Percentiles rank a stretch among this genome's conserved stretches.
Evolutionary conservation across 495 filamentous ascomycete species (phyloP).

Genomic region (Penicillium goetzii): DNA sequence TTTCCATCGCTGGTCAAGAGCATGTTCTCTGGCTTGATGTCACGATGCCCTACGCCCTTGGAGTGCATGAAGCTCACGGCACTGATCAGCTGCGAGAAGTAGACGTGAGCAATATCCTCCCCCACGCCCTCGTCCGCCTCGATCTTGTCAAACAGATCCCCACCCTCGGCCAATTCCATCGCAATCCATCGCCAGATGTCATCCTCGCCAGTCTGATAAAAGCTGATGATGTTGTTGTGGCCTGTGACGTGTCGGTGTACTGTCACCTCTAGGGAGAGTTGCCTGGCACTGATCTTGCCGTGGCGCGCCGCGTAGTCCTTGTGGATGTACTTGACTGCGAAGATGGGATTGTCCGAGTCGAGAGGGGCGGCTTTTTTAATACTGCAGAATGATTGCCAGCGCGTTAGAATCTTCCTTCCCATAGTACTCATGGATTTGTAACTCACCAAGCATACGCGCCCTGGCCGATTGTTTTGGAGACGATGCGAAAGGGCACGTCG

Average conservation of each 20-base stretch:
- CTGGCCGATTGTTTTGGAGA: slow-evolving; percentile 93
- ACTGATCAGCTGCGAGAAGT: slow-evolving; percentile 88
- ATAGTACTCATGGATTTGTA: not conserved
- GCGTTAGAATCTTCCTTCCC: slow-evolving; percentile 1
- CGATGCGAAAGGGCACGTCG: slow-evolving; percentile 88
- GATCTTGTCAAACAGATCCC: slow-evolving; percentile 99
- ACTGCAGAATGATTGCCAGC: slow-evolving; percentile 46
- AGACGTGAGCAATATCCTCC: slow-evolving; percentile 93
- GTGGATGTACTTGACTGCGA: slow-evolving; percentile 98
- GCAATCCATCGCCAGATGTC: slow-evolving; percentile 94
- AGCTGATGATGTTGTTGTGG: slow-evolving; percentile 91
- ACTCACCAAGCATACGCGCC: slow-evolving; percentile 96
- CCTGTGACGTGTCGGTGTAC: slow-evolving; percentile 85
- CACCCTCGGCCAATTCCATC: slow-evolving; percentile 95
- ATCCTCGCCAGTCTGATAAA: slow-evolving; percentile 86
- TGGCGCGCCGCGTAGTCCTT: slow-evolving; percentile 89
- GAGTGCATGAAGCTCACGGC: slow-evolving; percentile 95
- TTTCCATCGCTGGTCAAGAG: slow-evolving; percentile 80
- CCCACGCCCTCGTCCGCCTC: slow-evolving; percentile 92
- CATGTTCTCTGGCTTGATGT: slow-evolving; percentile 92
- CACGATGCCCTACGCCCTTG: slow-evolving; percentile 84
- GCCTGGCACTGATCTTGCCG: slow-evolving; percentile 85
- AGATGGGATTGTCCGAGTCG: slow-evolving; percentile 69
- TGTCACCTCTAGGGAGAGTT: slow-evolving; percentile 85
- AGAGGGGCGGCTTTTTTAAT: slow-evolving; percentile 91